These are phyloP conservation scores for Thinopyrum elongatum DNA, from an alignment of 176 grass and related monocot genomes.

Conservation along the genomic window DNA sequence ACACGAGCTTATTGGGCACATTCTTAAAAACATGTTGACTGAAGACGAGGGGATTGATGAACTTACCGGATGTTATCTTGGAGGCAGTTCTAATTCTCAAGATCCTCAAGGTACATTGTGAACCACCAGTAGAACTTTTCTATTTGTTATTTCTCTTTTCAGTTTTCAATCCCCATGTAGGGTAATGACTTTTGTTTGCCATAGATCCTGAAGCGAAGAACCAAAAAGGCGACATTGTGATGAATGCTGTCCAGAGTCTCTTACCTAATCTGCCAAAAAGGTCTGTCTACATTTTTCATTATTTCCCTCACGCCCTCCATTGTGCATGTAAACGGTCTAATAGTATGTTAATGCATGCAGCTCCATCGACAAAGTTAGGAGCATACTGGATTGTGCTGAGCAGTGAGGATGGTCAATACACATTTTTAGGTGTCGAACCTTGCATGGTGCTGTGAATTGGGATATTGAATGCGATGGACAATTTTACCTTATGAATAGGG, in stretches of 20 bases:
- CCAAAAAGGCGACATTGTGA: slow-evolving; percentile 36
- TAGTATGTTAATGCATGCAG: background rate
- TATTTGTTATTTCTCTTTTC: slow-evolving; percentile 23
- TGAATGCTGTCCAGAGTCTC: slow-evolving; percentile 44
- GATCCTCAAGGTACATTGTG: slow-evolving; percentile 32
- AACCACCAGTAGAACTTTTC: slow-evolving; percentile 12
- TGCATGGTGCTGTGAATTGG: background rate
- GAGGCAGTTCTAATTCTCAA: background rate
- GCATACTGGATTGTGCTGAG: background rate
- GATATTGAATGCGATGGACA: background rate
- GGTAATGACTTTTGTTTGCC: slow-evolving; percentile 15
- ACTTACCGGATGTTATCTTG: slow-evolving; percentile 10
- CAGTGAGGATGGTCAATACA: background rate
- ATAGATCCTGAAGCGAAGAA: slow-evolving; percentile 12
- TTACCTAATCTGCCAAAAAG: slow-evolving; percentile 61
- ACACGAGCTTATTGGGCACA: slow-evolving; percentile 23
- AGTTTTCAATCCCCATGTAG: background rate
- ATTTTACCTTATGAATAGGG: background rate
- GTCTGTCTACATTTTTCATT: slow-evolving; percentile 10
- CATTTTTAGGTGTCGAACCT: background rate
- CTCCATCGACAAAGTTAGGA: slow-evolving; percentile 19
- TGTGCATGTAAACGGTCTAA: background rate
- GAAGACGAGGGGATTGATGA: slow-evolving; percentile 12
- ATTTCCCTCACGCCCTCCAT: background rate
- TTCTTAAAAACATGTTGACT: slow-evolving; percentile 16